These are phyloP conservation scores for Colletotrichum destructivum DNA, from an alignment of 2,329 filamentous ascomycete species.

Conservation along the genomic window DNA sequence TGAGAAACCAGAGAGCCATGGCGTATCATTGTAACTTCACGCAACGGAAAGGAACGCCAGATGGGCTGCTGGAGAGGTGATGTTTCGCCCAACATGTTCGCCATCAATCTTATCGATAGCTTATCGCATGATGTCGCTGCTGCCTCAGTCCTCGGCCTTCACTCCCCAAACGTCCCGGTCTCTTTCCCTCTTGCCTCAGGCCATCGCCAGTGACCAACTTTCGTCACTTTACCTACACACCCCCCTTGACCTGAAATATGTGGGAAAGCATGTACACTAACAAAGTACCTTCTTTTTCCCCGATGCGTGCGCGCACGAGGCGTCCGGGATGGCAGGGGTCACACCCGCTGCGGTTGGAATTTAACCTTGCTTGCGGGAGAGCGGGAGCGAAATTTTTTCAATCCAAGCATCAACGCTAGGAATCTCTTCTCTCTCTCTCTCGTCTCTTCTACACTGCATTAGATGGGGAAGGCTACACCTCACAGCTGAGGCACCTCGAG, in stretches of 20 bases:
- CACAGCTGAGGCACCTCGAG: not conserved
- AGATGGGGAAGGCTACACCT: not conserved
- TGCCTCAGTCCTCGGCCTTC: constrained; percentile 5
- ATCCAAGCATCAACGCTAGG: not conserved
- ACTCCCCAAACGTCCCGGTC: not conserved
- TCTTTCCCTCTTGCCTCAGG: constrained; percentile 31
- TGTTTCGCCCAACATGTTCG: not conserved
- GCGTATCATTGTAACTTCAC: constrained; percentile 4
- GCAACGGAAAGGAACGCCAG: not conserved
- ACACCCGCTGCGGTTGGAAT: constrained; percentile 11
- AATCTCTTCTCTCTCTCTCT: not conserved
- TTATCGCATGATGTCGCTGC: constrained; percentile 24
- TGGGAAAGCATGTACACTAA: too few relatives aligned
- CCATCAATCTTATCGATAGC: constrained; percentile 35
- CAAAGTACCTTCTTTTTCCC: not conserved
- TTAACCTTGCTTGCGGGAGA: not conserved
- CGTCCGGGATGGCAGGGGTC: constrained; percentile 19
- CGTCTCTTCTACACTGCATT: not conserved
- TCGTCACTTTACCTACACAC: constrained; percentile 6
- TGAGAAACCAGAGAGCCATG: not conserved
- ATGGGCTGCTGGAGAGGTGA: not conserved
- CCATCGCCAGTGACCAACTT: constrained; percentile 9
- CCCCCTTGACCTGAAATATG: not conserved
- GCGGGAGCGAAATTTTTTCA: not conserved
- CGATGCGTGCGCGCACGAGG: constrained; percentile 1